These are phyloP conservation scores for Geosmithia morbida DNA, from an alignment of 2,329 filamentous ascomycete species.

Conservation along the genomic window DNA sequence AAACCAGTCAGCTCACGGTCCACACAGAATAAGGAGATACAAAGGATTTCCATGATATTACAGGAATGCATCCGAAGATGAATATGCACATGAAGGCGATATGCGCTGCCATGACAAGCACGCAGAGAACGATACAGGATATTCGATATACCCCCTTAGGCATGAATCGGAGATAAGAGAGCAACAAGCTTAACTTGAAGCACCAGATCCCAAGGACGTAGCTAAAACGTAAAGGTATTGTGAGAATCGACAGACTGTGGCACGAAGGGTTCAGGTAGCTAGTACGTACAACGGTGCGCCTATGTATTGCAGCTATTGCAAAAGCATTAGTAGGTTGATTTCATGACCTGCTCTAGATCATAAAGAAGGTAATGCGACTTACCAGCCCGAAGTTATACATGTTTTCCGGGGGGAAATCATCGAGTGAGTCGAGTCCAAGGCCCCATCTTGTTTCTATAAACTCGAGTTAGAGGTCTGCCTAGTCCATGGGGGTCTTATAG, in stretches of 20 bases:
- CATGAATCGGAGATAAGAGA: constrained; percentile 29
- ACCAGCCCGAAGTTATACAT: constrained; percentile 20
- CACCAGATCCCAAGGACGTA: constrained; percentile 26
- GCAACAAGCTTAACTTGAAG: constrained; percentile 30
- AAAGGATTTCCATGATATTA: constrained; percentile 4
- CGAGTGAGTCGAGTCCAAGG: constrained; percentile 17
- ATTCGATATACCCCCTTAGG: constrained; percentile 18
- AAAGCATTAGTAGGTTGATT: too few species aligned
- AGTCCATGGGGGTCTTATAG: too few species aligned
- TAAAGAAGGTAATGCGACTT: not conserved
- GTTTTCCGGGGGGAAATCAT: constrained; percentile 22
- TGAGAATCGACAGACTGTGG: not conserved
- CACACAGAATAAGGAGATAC: too few species aligned
- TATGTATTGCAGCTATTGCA: constrained; percentile 20
- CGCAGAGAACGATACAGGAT: constrained; percentile 17
- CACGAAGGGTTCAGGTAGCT: too few species aligned
- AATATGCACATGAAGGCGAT: constrained; percentile 20
- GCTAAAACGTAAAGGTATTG: constrained; percentile 10
- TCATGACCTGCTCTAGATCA: too few species aligned
- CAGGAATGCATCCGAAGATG: constrained; percentile 20
- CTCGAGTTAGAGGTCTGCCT: not conserved
- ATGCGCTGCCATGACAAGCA: constrained; percentile 21
- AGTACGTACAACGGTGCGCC: constrained; percentile 24
- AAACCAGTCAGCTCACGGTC: too few species aligned
- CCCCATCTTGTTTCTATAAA: constrained; percentile 32